Conservation (phyloP, 2,329 filamentous ascomycete genomes). For the Xylaria sp. region DNA sequence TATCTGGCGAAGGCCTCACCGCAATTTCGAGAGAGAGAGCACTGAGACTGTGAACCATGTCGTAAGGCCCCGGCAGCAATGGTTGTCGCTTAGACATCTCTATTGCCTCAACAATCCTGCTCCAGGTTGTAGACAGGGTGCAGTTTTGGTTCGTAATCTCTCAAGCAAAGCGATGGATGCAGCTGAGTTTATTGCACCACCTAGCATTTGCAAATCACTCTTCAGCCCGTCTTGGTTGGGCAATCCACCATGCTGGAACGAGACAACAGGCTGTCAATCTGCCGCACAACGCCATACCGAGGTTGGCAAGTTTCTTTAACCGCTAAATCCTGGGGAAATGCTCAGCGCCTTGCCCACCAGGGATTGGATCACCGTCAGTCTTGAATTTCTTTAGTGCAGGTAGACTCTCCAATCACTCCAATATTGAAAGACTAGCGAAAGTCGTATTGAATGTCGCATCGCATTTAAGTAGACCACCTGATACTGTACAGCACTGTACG, state of each 20-base stretch:
- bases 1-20: conserved; percentile 1
- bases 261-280: conserved; percentile 30
- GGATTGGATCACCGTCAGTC: conserved; percentile 27
- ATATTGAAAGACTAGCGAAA: conserved; percentile 22
- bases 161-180: conserved; percentile 32
- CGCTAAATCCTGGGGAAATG: conserved; percentile 38
- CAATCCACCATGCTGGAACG: conserved; percentile 32
- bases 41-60: neutral
- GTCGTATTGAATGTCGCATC: conserved; percentile 26
- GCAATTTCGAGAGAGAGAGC: neutral
- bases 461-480: neutral
- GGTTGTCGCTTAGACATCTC: neutral
- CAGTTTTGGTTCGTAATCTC: conserved; percentile 26
- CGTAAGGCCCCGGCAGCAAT: conserved; percentile 10
- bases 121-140: conserved; percentile 7
- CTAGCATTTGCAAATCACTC: conserved; percentile 27
- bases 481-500: conserved; percentile 26
- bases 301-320: conserved; percentile 35
- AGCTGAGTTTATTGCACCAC: conserved; percentile 24
- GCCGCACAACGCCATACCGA: conserved; percentile 35
- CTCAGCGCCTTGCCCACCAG: conserved; percentile 31
- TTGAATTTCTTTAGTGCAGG: conserved; percentile 14
- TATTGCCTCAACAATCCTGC: conserved; percentile 16
- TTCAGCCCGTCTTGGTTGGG: conserved; percentile 19
- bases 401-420: conserved; percentile 11